Percentiles rank a stretch among this genome's conserved stretches.
These are phyloP conservation scores for Fusarium pilosicola DNA, from an alignment of 2,329 filamentous ascomycete genomes.

Conservation along the genomic window DNA sequence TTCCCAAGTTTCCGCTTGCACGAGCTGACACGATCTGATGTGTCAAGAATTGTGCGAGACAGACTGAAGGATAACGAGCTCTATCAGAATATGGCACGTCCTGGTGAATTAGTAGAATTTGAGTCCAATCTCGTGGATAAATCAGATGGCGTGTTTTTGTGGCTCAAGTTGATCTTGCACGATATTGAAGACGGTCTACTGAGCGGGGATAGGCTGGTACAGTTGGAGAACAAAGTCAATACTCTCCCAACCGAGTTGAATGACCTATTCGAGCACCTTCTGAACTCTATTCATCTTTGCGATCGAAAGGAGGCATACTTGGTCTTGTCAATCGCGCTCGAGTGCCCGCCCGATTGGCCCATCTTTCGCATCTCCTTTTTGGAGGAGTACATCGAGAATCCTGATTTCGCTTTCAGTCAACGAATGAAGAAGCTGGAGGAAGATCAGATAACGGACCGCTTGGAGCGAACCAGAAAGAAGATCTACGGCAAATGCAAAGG, in stretches of 20 bases:
- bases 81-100: fast-evolving
- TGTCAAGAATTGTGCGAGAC: neutral
- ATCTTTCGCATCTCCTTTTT: neutral
- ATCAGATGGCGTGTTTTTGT: neutral
- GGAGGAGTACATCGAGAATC: neutral
- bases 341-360: neutral
- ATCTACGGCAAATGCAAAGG: neutral
- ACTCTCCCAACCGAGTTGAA: neutral
- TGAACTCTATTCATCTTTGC: fast-evolving
- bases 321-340: neutral
- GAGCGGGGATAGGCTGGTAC: neutral
- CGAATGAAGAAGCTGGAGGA: fast-evolving
- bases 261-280: neutral
- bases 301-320: neutral
- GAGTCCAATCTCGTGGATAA: fast-evolving
- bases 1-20: neutral
- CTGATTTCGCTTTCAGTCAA: fast-evolving
- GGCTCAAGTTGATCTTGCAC: neutral
- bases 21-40: neutral
- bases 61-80: fast-evolving
- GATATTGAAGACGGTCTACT: neutral
- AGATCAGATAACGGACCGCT: fast-evolving
- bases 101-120: fast-evolving
- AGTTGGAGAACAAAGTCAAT: fast-evolving
- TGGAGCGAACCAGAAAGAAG: neutral